phyloP scores from a whole-genome alignment of 2,329 filamentous ascomycete species.

The Sordariomycetes sp. region DNA sequence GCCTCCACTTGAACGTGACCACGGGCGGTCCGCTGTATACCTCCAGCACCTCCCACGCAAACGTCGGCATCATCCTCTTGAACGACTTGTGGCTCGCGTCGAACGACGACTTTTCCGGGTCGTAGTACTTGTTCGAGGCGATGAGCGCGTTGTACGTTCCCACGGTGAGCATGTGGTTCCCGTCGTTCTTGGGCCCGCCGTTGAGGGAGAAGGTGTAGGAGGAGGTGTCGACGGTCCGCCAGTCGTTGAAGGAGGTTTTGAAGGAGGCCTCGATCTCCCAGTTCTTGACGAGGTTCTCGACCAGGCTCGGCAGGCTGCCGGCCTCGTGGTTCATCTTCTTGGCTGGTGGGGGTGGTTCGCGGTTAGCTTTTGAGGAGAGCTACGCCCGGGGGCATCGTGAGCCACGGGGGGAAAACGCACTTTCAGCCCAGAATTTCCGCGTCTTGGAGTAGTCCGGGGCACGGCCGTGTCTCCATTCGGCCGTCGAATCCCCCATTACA shows the following conservation, averaged over 20 bases:
- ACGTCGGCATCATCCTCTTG: constrained; percentile 63
- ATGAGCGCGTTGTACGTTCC: constrained; percentile 63
- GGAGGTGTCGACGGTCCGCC: constrained; percentile 51
- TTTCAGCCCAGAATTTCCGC: constrained; percentile 44
- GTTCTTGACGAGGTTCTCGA: constrained; percentile 63
- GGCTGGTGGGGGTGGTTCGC: constrained; percentile 23
- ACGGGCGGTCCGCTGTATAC: constrained; percentile 55
- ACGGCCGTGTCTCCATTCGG: neutral
- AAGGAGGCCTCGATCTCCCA: constrained; percentile 64
- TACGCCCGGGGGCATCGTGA: neutral
- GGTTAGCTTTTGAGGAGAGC: neutral
- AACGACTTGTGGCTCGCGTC: constrained; percentile 57
- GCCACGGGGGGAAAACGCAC: constrained; percentile 25
- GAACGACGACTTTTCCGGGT: constrained; percentile 50
- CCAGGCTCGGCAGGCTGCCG: constrained; percentile 45
- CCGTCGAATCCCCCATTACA: neutral
- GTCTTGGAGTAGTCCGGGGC: constrained; percentile 54
- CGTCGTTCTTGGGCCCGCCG: constrained; percentile 43
- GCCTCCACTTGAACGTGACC: constrained; percentile 55
- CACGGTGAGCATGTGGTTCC: constrained; percentile 54
- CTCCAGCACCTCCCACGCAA: constrained; percentile 61
- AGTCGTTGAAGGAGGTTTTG: constrained; percentile 50
- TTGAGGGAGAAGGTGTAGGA: constrained; percentile 56
- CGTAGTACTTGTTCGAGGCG: constrained; percentile 52
- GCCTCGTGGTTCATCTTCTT: constrained; percentile 44